Percentiles rank a stretch among this genome's conserved stretches.
phyloP scores from a whole-genome alignment of 495 filamentous ascomycete genomes.

The Haplographium delicatum region DNA sequence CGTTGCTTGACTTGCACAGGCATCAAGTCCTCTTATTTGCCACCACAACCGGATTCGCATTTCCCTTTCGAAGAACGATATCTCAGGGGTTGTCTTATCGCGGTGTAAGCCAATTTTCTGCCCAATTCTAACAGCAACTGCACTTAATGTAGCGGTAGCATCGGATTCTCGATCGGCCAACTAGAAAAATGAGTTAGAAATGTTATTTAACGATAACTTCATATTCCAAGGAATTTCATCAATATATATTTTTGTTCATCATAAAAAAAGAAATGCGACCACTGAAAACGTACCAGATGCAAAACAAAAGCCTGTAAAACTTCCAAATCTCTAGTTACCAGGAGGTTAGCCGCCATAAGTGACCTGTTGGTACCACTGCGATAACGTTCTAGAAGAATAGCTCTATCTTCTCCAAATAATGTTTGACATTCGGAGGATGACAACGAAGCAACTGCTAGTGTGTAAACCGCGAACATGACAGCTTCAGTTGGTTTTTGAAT shows the following conservation, averaged over 20 bases:
- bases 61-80: conserved; percentile 72
- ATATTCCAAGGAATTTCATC: too few species aligned
- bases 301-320: conserved; percentile 46
- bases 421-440: conserved; percentile 29
- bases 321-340: conserved; percentile 35
- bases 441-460: conserved; percentile 32
- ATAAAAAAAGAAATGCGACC: too few species aligned
- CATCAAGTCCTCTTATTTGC: conserved; percentile 72
- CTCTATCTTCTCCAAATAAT: conserved; percentile 36
- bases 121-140: conserved; percentile 67
- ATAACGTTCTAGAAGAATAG: conserved; percentile 32
- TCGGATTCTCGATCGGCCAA: not conserved
- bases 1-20: conserved; percentile 39
- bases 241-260: too few species aligned
- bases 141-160: conserved; percentile 54
- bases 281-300: conserved; percentile 41
- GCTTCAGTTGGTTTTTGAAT: conserved; percentile 36
- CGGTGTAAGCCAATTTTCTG: conserved; percentile 74
- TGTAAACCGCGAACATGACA: conserved; percentile 47
- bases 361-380: conserved; percentile 36
- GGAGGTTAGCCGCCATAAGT: conserved; percentile 33
- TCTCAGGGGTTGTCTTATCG: conserved; percentile 58
- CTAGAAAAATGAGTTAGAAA: too few species aligned
- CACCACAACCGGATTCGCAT: conserved; percentile 82
- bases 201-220: too few species aligned